These are phyloP conservation scores for Scedosporium apiospermum DNA, from an alignment of 2,329 filamentous ascomycete species.

Conservation along the genomic window DNA sequence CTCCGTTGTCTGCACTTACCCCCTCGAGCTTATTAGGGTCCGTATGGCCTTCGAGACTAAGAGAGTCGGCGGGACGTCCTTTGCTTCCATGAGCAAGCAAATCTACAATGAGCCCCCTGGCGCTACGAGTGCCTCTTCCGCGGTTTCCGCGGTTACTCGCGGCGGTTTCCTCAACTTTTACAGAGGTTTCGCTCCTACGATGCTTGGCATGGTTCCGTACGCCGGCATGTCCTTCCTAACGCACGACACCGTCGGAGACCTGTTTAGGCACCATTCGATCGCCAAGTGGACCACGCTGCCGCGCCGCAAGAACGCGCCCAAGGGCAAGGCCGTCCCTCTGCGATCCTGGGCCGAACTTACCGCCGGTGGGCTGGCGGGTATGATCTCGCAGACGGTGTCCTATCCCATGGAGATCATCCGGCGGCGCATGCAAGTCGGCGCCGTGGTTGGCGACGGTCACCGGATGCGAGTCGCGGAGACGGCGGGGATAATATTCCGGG, in stretches of 20 bases:
- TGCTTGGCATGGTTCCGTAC: conserved; percentile 94
- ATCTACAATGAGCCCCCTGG: conserved; percentile 73
- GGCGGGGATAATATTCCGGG: conserved; percentile 60
- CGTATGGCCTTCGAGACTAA: conserved; percentile 93
- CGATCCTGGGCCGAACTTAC: conserved; percentile 79
- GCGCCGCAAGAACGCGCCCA: conserved; percentile 36
- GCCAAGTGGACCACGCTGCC: conserved; percentile 69
- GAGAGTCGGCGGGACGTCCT: conserved; percentile 55
- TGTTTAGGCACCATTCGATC: conserved; percentile 61
- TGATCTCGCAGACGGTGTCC: conserved; percentile 83
- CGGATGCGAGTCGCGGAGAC: conserved; percentile 73
- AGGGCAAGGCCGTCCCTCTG: conserved; percentile 60
- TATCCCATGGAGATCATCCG: conserved; percentile 92
- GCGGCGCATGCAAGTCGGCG: conserved; percentile 90
- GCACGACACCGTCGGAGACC: conserved; percentile 81
- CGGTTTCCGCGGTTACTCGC: conserved; percentile 42
- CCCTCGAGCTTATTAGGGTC: conserved; percentile 84
- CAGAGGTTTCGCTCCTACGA: conserved; percentile 80
- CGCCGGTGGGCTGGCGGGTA: conserved; percentile 75
- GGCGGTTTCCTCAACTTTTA: conserved; percentile 85
- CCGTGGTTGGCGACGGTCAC: conserved; percentile 84
- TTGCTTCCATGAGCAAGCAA: conserved; percentile 68
- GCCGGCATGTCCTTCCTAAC: conserved; percentile 93
- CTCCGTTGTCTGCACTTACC: conserved; percentile 93
- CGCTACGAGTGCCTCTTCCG: conserved; percentile 30